These are phyloP conservation scores for Vigna unguiculata DNA, from an alignment of 306 rosid genomes.

Conservation along the genomic window DNA sequence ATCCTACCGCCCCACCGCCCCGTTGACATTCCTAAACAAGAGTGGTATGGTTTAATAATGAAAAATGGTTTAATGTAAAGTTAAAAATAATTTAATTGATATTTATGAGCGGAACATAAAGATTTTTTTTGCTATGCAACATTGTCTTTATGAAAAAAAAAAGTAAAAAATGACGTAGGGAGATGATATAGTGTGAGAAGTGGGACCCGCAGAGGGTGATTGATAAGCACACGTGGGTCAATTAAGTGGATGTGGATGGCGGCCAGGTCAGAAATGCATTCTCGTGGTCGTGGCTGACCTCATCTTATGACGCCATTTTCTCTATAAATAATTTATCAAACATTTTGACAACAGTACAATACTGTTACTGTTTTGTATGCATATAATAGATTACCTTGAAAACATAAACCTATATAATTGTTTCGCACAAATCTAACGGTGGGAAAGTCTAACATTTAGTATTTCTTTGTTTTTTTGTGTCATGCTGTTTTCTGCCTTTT, in stretches of 20 bases:
- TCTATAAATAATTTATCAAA: no score
- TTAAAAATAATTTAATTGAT: not conserved
- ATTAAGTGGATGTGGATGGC: conserved; percentile 55
- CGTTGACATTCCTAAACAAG: no score
- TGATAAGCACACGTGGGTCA: conserved; percentile 70
- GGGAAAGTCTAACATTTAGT: no score
- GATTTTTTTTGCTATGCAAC: not conserved
- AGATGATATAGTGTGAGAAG: conserved; percentile 1
- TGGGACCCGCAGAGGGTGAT: conserved; percentile 24
- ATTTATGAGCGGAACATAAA: not conserved
- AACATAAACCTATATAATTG: no score
- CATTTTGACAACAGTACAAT: no score
- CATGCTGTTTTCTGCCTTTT: no score
- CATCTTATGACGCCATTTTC: conserved; percentile 26
- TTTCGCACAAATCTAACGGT: no score
- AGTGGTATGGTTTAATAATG: not conserved
- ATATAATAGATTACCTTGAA: no score
- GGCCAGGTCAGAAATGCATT: conserved; percentile 57
- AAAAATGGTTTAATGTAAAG: not conserved
- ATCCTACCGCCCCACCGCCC: no score
- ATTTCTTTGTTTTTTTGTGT: no score
- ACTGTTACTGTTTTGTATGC: no score
- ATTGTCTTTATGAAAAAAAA: not conserved
- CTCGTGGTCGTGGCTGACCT: conserved; percentile 36
- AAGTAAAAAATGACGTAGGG: not conserved